Conservation (phyloP, 2,329 filamentous ascomycete species). For the Fusarium euwallaceae region DNA sequence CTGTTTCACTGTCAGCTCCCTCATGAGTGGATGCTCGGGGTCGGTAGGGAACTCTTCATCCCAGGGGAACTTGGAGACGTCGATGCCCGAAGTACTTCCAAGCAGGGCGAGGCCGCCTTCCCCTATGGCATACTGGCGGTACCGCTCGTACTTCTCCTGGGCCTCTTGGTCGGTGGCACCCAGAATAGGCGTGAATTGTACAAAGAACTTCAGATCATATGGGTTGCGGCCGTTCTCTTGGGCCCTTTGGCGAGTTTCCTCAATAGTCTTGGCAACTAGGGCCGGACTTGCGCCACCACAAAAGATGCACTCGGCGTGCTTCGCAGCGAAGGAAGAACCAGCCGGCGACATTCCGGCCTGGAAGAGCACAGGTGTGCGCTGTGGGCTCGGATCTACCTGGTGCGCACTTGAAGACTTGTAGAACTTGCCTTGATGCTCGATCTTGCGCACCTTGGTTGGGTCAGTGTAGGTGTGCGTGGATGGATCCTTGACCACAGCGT, state of each 20-base stretch:
- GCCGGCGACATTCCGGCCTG: slow-evolving; percentile 61
- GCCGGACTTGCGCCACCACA: slow-evolving; percentile 58
- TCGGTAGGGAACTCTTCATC: slow-evolving; percentile 59
- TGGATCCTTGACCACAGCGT: slow-evolving; percentile 48
- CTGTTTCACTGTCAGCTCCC: slow-evolving; percentile 46
- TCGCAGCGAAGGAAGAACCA: slow-evolving; percentile 57
- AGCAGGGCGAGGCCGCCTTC: slow-evolving; percentile 60
- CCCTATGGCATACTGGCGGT: slow-evolving; percentile 57
- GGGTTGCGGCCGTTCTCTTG: slow-evolving; percentile 54
- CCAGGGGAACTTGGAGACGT: slow-evolving; percentile 54
- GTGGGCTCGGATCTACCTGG: slow-evolving; percentile 48
- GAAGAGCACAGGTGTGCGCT: slow-evolving; percentile 61
- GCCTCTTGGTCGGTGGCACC: slow-evolving; percentile 60
- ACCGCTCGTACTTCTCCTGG: slow-evolving; percentile 56
- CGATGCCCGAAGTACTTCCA: slow-evolving; percentile 60
- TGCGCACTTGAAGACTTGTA: slow-evolving; percentile 35
- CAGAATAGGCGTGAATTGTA: slow-evolving; percentile 58
- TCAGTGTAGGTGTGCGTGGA: slow-evolving; percentile 50
- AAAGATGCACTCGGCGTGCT: slow-evolving; percentile 54
- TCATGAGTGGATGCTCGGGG: slow-evolving; percentile 2
- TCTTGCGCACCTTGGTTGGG: slow-evolving; percentile 51
- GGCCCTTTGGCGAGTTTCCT: slow-evolving; percentile 56
- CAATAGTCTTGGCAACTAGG: slow-evolving; percentile 54
- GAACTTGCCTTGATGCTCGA: slow-evolving; percentile 49
- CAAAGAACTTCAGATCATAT: slow-evolving; percentile 57